Evolutionary conservation across 345 rosid genomes (phyloP), one percentile per base, ranked within the genome.

Genomic region (Boechera retrofracta): DNA sequence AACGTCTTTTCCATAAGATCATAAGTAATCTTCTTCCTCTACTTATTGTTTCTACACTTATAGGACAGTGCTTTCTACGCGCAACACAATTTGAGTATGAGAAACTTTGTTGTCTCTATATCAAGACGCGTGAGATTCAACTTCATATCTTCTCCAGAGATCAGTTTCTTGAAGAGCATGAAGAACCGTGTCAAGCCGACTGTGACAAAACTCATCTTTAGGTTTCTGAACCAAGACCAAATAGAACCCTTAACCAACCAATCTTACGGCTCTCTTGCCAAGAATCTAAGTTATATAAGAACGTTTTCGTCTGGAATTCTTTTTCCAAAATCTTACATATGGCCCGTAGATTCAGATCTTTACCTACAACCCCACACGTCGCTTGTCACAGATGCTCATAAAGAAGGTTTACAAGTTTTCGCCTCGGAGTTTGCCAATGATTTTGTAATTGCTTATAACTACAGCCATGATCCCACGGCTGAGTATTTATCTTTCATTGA

Each of bases 281-380:
- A 61, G 48, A 90, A 92, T 69, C 86, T 92, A 69, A 81, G 86
- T n/a, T 86, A 72, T 42, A 80, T 90, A 77, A 87, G 74, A 86
- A 84, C 89, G 44, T 92, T 92, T 85, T 88, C 97, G 15, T 85
- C 94, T 44, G 96, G 94, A 64, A 84, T 92, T 67, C 88, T 88
- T 60, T 82, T 90, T 48, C 92, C 92, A 1, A 92, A 92, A 87
- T 1, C 36, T 75, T 88, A 82, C 82, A 87, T 92, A 76, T 89
- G 88, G 90, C 91, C 90, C 0, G 56, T 85, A 31, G 83, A 58
- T 55, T 44, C 44, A 35, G 79, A 5, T 55, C 58, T 33, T 67
- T 92, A 92, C 77, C 75, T 90, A 41, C 83, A 18, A 71, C 81
- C 89, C 55, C 79, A 73, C 79, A 84, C 83, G 55, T 70, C 88